Evolutionary conservation across 257 asterid genomes (phyloP).

Genomic region (Nicotiana paniculata): DNA sequence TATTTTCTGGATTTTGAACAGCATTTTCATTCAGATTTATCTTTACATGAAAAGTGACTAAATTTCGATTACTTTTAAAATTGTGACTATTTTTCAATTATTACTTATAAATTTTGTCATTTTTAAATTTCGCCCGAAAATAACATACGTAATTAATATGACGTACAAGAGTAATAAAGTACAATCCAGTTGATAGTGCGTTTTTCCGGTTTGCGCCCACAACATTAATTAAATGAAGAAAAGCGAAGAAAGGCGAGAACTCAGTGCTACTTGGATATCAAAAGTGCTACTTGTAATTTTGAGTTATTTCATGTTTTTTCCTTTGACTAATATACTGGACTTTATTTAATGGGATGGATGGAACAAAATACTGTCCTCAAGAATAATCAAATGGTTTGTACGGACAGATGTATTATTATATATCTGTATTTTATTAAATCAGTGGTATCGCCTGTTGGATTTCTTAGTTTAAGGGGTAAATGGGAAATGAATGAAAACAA

Average conservation of each 20-base stretch:
- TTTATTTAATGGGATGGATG: background rate
- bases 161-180: background rate
- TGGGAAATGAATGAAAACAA: no score
- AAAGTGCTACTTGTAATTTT: background rate
- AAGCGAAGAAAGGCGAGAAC: background rate
- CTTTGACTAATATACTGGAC: background rate
- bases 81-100: no score
- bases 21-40: no score
- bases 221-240: background rate
- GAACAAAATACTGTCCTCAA: background rate
- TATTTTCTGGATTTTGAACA: no score
- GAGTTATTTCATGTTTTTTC: no score
- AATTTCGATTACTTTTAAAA: no score
- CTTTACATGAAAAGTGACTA: no score
- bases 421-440: no score
- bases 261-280: background rate
- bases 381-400: background rate
- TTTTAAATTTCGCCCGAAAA: background rate
- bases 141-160: background rate
- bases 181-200: background rate
- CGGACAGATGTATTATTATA: background rate
- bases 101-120: no score
- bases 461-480: no score
- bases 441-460: no score
- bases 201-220: background rate